Evolutionary conservation across 2,329 filamentous ascomycete genomes (phyloP).

Genomic region (Fusarium oligoseptatum): DNA sequence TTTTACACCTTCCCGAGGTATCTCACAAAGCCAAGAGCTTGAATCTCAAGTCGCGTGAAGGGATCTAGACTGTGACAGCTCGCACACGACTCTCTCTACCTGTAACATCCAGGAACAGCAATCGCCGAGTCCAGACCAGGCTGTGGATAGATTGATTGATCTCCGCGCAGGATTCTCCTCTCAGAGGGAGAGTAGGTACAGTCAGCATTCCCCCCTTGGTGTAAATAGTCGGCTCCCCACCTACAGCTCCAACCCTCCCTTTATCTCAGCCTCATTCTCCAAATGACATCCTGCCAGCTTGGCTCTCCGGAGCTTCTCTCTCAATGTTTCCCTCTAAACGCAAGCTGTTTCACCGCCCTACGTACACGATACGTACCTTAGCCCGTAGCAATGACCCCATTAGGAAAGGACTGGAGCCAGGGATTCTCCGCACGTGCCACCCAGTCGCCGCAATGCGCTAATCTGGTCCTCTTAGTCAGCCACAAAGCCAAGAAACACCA

Average conservation of each 20-base stretch:
- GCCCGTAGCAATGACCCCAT: conserved; percentile 12
- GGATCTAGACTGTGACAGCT: conserved; percentile 3
- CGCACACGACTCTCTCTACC: conserved; percentile 12
- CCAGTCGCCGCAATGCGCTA: conserved; percentile 6
- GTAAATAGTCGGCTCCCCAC: neutral
- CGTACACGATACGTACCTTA: neutral
- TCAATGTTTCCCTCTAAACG: neutral
- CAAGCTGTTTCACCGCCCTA: conserved; percentile 26
- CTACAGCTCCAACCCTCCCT: neutral
- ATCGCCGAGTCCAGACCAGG: conserved; percentile 3
- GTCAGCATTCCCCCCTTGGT: neutral
- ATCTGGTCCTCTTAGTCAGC: conserved; percentile 35
- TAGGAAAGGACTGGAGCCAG: conserved; percentile 13
- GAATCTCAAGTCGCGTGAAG: conserved; percentile 9
- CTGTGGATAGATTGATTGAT: neutral
- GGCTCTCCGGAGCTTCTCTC: neutral
- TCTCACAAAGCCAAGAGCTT: neutral
- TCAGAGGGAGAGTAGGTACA: neutral
- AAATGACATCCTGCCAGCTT: neutral
- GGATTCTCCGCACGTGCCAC: conserved; percentile 37
- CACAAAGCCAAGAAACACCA: conserved; percentile 24
- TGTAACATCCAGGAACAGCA: conserved; percentile 2
- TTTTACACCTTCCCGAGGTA: neutral
- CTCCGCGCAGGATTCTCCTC: neutral
- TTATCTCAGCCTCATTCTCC: neutral